Evolutionary conservation across 2,329 filamentous ascomycete species (phyloP).

Genomic region (Aspergillus fischeri): DNA sequence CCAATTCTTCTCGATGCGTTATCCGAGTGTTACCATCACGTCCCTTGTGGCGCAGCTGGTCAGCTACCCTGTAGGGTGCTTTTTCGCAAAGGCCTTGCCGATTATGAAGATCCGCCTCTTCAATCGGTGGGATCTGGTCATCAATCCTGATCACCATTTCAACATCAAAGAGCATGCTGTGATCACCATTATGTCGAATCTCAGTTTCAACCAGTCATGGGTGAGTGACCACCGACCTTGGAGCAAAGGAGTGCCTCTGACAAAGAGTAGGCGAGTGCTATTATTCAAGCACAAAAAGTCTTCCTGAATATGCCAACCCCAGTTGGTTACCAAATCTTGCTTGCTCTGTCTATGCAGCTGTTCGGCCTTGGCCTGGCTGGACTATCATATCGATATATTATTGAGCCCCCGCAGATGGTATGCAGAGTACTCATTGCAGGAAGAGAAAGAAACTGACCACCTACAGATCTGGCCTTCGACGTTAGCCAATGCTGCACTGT

Average conservation of each 20-base stretch:
- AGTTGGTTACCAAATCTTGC: slow-evolving; percentile 34
- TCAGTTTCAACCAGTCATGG: slow-evolving; percentile 40
- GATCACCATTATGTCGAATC: slow-evolving; percentile 47
- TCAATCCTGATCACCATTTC: slow-evolving; percentile 44
- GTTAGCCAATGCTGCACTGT: slow-evolving; percentile 31
- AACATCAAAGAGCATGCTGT: slow-evolving; percentile 47
- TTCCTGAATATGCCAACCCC: slow-evolving; percentile 37
- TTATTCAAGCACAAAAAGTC: slow-evolving; percentile 37
- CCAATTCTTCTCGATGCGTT: slow-evolving; percentile 45
- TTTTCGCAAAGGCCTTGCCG: slow-evolving; percentile 37
- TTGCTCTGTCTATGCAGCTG: slow-evolving; percentile 35
- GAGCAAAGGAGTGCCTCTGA: neutral
- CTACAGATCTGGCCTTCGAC: slow-evolving; percentile 32
- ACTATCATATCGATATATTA: slow-evolving; percentile 31
- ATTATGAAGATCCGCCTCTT: slow-evolving; percentile 25
- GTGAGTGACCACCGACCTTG: slow-evolving; percentile 1
- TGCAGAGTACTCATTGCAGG: neutral
- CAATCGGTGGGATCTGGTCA: slow-evolving; percentile 13
- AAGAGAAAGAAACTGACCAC: neutral
- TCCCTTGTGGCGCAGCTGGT: slow-evolving; percentile 44
- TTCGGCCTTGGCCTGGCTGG: slow-evolving; percentile 39
- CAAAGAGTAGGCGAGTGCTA: slow-evolving; percentile 37
- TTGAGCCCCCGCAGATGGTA: slow-evolving; percentile 34
- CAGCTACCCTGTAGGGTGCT: slow-evolving; percentile 40
- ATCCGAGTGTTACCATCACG: slow-evolving; percentile 43